Percentiles rank a stretch among this genome's conserved stretches.
Evolutionary conservation across 2,329 filamentous ascomycete species (phyloP).

Genomic region (Rasamsonia emersonii): DNA sequence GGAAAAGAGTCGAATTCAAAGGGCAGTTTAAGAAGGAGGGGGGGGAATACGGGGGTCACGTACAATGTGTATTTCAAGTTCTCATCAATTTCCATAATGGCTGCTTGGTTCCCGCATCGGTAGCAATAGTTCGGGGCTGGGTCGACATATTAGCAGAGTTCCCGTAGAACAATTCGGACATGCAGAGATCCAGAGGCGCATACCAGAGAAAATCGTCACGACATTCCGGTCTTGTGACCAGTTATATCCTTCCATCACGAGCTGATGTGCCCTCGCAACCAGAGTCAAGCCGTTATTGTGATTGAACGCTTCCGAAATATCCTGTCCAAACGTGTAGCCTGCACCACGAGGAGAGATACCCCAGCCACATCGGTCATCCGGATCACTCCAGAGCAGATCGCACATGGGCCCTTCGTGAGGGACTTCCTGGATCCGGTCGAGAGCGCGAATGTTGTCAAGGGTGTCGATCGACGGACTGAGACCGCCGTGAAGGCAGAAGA

Average conservation of each 20-base stretch:
- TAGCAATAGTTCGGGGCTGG: slow-evolving; percentile 91
- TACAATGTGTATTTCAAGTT: slow-evolving; percentile 99
- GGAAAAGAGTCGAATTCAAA: slow-evolving; percentile 6
- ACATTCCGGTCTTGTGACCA: slow-evolving; percentile 99
- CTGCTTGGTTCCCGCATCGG: slow-evolving; percentile 95
- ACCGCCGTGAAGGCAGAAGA: slow-evolving; percentile 96
- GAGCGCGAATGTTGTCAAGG: slow-evolving; percentile 85
- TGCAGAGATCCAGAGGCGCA: too few relatives aligned
- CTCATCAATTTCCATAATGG: slow-evolving; percentile 99
- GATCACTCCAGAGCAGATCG: slow-evolving; percentile 95
- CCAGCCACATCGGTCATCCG: slow-evolving; percentile 93
- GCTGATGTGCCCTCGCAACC: slow-evolving; percentile 90
- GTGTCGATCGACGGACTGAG: slow-evolving; percentile 94
- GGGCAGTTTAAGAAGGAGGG: slow-evolving; percentile 1
- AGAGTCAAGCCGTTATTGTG: slow-evolving; percentile 97
- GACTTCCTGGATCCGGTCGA: slow-evolving; percentile 96
- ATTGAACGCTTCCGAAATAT: slow-evolving; percentile 98
- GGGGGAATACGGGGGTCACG: slow-evolving; percentile 37
- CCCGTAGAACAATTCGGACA: too few relatives aligned
- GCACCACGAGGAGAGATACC: slow-evolving; percentile 91
- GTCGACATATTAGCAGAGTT: background rate
- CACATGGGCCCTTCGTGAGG: slow-evolving; percentile 98
- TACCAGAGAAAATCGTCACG: slow-evolving; percentile 96
- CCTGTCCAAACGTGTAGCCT: slow-evolving; percentile 91
- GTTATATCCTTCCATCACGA: slow-evolving; percentile 99